Base-by-base conservation (phyloP, 164 flowering plant species). In the Magnolia officinalis region DNA sequence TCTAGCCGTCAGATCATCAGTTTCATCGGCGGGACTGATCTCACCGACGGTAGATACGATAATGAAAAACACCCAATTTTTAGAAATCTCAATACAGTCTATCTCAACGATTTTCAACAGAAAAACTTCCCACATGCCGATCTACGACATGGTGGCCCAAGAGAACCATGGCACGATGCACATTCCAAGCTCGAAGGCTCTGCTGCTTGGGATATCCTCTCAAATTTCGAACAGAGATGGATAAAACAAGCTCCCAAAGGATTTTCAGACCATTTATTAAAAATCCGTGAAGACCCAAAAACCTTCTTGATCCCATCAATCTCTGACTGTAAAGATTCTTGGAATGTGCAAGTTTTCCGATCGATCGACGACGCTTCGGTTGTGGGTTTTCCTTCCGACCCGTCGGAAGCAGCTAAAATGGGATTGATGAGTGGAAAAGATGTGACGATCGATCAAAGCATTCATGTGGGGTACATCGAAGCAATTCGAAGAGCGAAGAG, bases 121-220 rank as follows among this genome's bases (percentile, higher is more conserved):
- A 91, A 91, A 0, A 90, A 88, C 71, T 91, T 91, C 59, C 23
- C 83, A 11, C 88, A 87, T 26, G 74, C 93, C 37, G 83, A 87
- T 2, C 85, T 90, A 52, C 61, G 3, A 10, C 89, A 88, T 75
- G 96, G 96, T 5, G 96, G 96, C 23, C 96, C 93, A 16, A 83
- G 96, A 52, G 96, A 91, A 82, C 96, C 96, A 1, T 90, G 96
- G 96, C 96, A 91, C 76, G 96, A 91, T 75, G 84, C 87, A 65
- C 96, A 91, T 55, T 88, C 90, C 69, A 73, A 77, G 49, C 80
- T 91, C 0, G 96, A 91, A 79, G 96, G 96, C 37, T 89, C 91
- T 59, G 79, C 86, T 19, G 93, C 96, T 8, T 91, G 93, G 96
- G 96, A 91, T 85, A 91, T 91, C 29, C 51, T 91, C 64, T 83